Evolutionary conservation across 148 eudicot species (phyloP).

Genomic region (Polygonum aviculare): DNA sequence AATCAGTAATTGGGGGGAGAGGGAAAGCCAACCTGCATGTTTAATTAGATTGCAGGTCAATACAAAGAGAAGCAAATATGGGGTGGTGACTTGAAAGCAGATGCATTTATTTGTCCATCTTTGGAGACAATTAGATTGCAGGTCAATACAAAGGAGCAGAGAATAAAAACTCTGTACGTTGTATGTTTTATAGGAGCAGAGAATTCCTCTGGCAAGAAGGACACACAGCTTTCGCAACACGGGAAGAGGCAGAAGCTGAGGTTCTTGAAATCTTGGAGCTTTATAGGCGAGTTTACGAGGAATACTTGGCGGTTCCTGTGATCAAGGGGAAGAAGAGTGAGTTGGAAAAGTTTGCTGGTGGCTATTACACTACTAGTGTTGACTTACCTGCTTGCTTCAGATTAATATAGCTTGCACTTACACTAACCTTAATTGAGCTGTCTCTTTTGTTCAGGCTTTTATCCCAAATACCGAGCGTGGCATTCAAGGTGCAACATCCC

Average conservation of each 20-base stretch:
- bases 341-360: constrained; percentile 95
- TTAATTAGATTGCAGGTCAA: too few species aligned
- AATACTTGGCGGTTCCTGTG: constrained; percentile 87
- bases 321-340: constrained; percentile 90
- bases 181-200: constrained; percentile 58
- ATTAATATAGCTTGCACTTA: too few species aligned
- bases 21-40: too few species aligned
- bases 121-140: too few species aligned
- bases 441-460: constrained; percentile 49
- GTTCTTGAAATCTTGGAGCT: constrained; percentile 66
- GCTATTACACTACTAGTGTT: constrained; percentile 86
- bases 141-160: too few species aligned
- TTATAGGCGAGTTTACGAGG: constrained; percentile 82
- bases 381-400: constrained; percentile 13
- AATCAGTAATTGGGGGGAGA: too few species aligned
- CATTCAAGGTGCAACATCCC: constrained; percentile 99
- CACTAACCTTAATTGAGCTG: neutral
- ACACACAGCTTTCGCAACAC: constrained; percentile 94
- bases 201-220: constrained; percentile 99
- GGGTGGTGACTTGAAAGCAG: too few species aligned
- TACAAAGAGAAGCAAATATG: too few species aligned
- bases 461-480: constrained; percentile 93
- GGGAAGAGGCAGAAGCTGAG: constrained; percentile 88
- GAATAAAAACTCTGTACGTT: too few species aligned
- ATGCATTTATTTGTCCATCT: too few species aligned